Percentiles rank a stretch among this genome's conserved stretches.
phyloP scores from a whole-genome alignment of 2,329 filamentous ascomycete species.

The Venturia aucupariae region DNA sequence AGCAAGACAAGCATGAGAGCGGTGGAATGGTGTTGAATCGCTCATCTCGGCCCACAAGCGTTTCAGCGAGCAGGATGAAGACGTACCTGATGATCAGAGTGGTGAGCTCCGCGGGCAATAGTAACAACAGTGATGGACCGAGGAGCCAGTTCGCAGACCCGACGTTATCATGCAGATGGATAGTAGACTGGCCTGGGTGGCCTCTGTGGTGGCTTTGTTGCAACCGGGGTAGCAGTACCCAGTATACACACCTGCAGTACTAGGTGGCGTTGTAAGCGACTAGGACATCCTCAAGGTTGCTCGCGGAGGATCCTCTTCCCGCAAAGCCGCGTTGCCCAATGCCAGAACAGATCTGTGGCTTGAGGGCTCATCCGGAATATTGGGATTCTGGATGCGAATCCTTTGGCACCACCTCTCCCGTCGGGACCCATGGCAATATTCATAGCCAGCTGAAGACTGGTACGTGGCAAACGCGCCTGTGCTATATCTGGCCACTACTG shows the following conservation, averaged over 20 bases:
- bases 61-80: background rate
- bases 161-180: background rate
- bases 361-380: background rate
- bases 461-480: no score
- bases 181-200: background rate
- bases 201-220: background rate
- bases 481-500: no score
- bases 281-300: background rate
- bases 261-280: background rate
- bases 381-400: background rate
- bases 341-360: constrained; percentile 4
- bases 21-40: background rate
- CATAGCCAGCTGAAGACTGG: no score
- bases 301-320: constrained; percentile 7
- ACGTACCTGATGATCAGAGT: background rate
- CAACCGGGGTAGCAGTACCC: no score
- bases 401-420: background rate
- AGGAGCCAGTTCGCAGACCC: background rate
- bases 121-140: no score
- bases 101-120: background rate
- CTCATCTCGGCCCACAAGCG: background rate
- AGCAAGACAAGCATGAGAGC: background rate
- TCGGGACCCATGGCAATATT: no score
- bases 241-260: no score
- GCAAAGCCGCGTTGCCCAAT: background rate